Conservation (phyloP, 2,329 filamentous ascomycete species). For the Thielaviopsis ethacetica region DNA sequence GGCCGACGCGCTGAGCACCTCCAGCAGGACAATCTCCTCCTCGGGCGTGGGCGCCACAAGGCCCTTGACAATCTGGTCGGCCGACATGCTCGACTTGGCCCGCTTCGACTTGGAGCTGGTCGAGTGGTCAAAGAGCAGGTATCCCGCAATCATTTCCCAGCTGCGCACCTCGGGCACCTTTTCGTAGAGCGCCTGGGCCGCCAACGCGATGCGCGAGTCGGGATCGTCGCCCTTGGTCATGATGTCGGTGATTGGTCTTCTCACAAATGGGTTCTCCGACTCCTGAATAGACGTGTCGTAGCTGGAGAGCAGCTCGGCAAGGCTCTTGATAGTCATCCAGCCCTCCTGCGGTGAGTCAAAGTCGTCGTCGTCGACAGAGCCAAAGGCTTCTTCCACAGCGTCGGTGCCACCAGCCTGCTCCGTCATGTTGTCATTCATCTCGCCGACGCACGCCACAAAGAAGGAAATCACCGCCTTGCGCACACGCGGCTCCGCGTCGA, state of each 20-base stretch:
- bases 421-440: conserved; percentile 60
- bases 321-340: conserved; percentile 85
- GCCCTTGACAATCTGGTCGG: conserved; percentile 49
- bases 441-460: conserved; percentile 74
- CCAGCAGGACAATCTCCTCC: conserved; percentile 74
- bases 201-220: conserved; percentile 72
- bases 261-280: conserved; percentile 6
- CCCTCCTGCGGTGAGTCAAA: conserved; percentile 59
- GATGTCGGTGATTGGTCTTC: conserved; percentile 28
- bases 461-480: conserved; percentile 81
- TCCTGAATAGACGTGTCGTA: conserved; percentile 40
- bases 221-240: conserved; percentile 46
- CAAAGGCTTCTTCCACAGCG: conserved; percentile 56
- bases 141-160: conserved; percentile 81
- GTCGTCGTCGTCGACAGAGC: conserved; percentile 56
- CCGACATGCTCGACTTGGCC: conserved; percentile 29
- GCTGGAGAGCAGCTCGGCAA: conserved; percentile 65
- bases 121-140: conserved; percentile 84
- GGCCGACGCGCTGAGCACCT: conserved; percentile 71
- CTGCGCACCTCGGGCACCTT: conserved; percentile 64
- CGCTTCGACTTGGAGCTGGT: conserved; percentile 31
- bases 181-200: conserved; percentile 72
- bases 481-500: conserved; percentile 70
- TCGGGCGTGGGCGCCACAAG: conserved; percentile 55
- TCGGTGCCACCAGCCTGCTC: conserved; percentile 76